Conservation (phyloP, 192 early-diverging fungal species). For the Phlyctochytrium bullatum region DNA sequence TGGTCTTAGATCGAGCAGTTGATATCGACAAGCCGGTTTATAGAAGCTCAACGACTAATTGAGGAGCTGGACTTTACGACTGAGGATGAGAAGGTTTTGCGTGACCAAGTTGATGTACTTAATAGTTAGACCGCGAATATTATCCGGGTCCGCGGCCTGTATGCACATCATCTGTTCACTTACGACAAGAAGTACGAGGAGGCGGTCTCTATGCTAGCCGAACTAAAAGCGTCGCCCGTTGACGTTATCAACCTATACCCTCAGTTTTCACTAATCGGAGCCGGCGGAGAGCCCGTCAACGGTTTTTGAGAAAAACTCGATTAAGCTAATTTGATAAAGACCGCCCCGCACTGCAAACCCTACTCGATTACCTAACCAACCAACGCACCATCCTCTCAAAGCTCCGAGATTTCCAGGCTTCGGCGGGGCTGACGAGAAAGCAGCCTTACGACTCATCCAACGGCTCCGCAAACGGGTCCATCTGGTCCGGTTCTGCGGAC, state of each 20-base stretch:
- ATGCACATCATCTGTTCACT: slow-evolving; percentile 56
- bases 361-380: slow-evolving; percentile 87
- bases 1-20: slow-evolving; percentile 48
- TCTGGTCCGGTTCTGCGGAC: slow-evolving; percentile 31
- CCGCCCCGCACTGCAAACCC: slow-evolving; percentile 54
- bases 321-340: slow-evolving; percentile 41
- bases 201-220: slow-evolving; percentile 46
- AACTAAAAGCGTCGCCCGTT: slow-evolving; percentile 53
- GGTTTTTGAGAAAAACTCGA: too few relatives aligned
- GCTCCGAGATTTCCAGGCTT: slow-evolving; percentile 26
- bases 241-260: slow-evolving; percentile 62
- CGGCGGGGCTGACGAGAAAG: not conserved
- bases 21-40: slow-evolving; percentile 34
- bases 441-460: not conserved
- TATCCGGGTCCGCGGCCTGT: slow-evolving; percentile 49
- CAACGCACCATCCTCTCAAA: slow-evolving; percentile 75
- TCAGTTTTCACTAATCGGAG: slow-evolving; percentile 32
- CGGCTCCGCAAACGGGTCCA: slow-evolving; percentile 26
- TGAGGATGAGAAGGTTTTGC: slow-evolving; percentile 45
- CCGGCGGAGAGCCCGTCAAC: not conserved
- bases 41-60: slow-evolving; percentile 47
- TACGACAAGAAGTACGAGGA: slow-evolving; percentile 45
- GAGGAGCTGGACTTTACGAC: slow-evolving; percentile 54
- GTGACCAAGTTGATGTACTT: not conserved
- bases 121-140: slow-evolving; percentile 46